Evolutionary conservation across 2,329 filamentous ascomycete genomes (phyloP).

Genomic region (Exophiala lecanii-corni): DNA sequence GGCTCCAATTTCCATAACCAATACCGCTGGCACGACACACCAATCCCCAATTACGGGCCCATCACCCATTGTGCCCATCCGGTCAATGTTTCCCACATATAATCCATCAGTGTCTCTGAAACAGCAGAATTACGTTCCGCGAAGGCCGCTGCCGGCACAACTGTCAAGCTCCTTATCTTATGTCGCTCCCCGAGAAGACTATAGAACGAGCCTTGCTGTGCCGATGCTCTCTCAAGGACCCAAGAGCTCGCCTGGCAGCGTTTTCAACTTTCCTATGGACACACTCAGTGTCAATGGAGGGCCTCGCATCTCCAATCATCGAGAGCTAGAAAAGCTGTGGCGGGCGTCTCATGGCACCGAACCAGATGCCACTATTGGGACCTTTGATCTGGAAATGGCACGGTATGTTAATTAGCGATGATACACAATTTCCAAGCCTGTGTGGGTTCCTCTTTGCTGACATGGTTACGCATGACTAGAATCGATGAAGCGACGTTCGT

Average conservation of each 20-base stretch:
- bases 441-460: too few relatives aligned
- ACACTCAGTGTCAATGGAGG: slow-evolving; percentile 33
- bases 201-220: slow-evolving; percentile 31
- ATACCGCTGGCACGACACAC: neutral
- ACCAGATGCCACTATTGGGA: slow-evolving; percentile 29
- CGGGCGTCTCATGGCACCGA: slow-evolving; percentile 43
- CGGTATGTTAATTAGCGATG: slow-evolving; percentile 35
- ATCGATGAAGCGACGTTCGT: slow-evolving; percentile 39
- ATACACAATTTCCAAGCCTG: too few relatives aligned
- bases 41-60: slow-evolving; percentile 17
- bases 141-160: slow-evolving; percentile 20
- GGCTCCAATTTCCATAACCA: slow-evolving; percentile 1
- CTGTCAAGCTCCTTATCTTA: slow-evolving; percentile 10
- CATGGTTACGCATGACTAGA: slow-evolving; percentile 27
- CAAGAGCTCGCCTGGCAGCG: slow-evolving; percentile 40
- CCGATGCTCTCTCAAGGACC: slow-evolving; percentile 34
- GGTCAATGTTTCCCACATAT: slow-evolving; percentile 44
- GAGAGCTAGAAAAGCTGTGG: slow-evolving; percentile 41
- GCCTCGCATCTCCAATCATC: slow-evolving; percentile 34
- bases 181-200: slow-evolving; percentile 24
- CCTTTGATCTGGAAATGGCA: slow-evolving; percentile 39
- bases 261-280: slow-evolving; percentile 38
- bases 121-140: slow-evolving; percentile 36
- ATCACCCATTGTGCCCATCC: slow-evolving; percentile 37
- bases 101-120: slow-evolving; percentile 35